Evolutionary conservation across 2,329 filamentous ascomycete species (phyloP).

Genomic region (Cladosporium sp.): DNA sequence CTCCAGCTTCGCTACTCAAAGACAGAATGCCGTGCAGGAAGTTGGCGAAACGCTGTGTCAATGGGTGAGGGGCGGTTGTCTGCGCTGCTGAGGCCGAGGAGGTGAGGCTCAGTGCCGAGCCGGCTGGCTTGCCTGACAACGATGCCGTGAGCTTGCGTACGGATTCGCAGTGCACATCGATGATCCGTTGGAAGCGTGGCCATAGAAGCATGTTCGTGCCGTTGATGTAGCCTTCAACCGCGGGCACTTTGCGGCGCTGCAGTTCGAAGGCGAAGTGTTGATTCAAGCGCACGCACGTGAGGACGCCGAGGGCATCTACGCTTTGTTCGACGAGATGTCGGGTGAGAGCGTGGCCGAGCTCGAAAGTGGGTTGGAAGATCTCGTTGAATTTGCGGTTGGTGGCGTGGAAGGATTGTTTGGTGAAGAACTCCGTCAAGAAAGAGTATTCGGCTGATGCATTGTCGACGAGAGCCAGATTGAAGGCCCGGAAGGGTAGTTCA

Average conservation of each 20-base stretch:
- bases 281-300: conserved; percentile 89
- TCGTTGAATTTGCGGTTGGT: conserved; percentile 80
- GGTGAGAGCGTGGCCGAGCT: conserved; percentile 72
- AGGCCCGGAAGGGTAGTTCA: conserved; percentile 86
- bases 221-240: conserved; percentile 87
- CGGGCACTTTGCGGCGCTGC: conserved; percentile 83
- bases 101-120: conserved; percentile 52
- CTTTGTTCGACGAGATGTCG: conserved; percentile 71
- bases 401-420: conserved; percentile 67
- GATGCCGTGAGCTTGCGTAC: conserved; percentile 56
- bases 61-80: conserved; percentile 79
- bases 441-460: conserved; percentile 94
- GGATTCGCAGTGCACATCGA: conserved; percentile 89
- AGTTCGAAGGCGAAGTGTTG: conserved; percentile 93
- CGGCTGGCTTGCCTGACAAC: conserved; percentile 44
- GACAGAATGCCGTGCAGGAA: conserved; percentile 78
- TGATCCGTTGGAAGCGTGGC: conserved; percentile 90
- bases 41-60: conserved; percentile 94
- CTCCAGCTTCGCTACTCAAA: conserved; percentile 82
- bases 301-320: conserved; percentile 77
- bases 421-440: conserved; percentile 87
- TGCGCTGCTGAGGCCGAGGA: conserved; percentile 54
- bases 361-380: conserved; percentile 85
- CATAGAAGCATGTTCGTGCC: conserved; percentile 93
- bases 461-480: conserved; percentile 89